Evolutionary conservation across 495 filamentous ascomycete genomes (phyloP), one percentile per base, ranked within the genome.

Genomic region (Darksidea phi): DNA sequence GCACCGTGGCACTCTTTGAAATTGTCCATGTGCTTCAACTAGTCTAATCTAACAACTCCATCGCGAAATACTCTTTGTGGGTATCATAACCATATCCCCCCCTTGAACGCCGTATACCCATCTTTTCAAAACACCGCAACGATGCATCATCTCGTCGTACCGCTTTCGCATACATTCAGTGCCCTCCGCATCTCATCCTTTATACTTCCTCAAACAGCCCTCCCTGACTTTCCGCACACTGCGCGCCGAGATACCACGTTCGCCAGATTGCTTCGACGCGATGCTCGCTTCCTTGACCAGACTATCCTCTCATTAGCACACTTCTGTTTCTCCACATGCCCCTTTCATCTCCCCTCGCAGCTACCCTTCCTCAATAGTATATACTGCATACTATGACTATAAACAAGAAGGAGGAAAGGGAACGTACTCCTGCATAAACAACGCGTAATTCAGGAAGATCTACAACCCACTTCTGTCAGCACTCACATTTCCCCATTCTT

Each of bases 391-490:
- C 34, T 15, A 24, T 52, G 28, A 11, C 13, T 8, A 23, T 6
- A 7, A 47, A 23, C 2, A 43, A 11, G n/a, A 43, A 49, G 38
- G 38, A 56, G n/a, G n/a, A 55, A 46, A 26, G 36, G 15, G 15
- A 32, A 54, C 82, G 62, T 75, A 94, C 91, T 87, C 86, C 80
- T 95, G 86, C 77, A 96, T 84, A 67, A 96, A 96, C 7, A 95
- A 79, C 69, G 88, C 86, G 69, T 96, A 96, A 68, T 96, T 88
- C 34, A 96, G 79, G 69, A 91, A 95, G 21, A 94, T 87, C 90
- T 94, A 62, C 23, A n/a, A n/a, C 28, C 28, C 28, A 45, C 12
- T 54, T 60, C 32, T 15, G 24, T 55, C 42, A 55, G 37, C 37
- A 12, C 5, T 41, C n/a, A 53, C n/a, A n/a, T n/a, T n/a, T n/a